Evolutionary conservation across 352 stramenopile species (phyloP), one percentile per base, ranked within the genome.

Genomic region (Pythium aristosporum): DNA sequence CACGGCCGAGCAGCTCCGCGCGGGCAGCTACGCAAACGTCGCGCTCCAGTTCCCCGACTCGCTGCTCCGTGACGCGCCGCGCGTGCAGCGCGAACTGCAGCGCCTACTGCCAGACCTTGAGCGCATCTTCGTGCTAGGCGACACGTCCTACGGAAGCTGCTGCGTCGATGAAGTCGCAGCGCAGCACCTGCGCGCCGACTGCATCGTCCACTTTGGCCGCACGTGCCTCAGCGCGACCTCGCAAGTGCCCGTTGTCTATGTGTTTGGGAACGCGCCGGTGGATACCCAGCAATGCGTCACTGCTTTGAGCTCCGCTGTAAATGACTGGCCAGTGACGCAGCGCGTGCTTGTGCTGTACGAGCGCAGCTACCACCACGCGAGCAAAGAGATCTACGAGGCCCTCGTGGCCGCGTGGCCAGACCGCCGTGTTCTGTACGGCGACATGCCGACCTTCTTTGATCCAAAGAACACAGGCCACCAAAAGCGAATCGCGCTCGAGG

Each of bases 31-130:
- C 67, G 69, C 65, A 47, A 82, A 75, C 66, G 82, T 99, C 39
- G 96, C 94, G 49, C 79, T 99, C 34, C 96, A 99, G 79, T 98
- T 99, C 74, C 95, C 96, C 5, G 94, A 98, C 76, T 96, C 95
- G 54, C 72, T 98, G 23, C 71, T 99, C 32, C 67, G 79, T 2
- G 92, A 98, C 67, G 88, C 94, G 25, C 68, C 89, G 9, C 76
- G 86, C 34, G 79, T 98, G 62, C 92, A 98, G 64, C 72, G 87
- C 56, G 70, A 85, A 56, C 72, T 95, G 43, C 56, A 85, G 65
- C 65, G 82, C 28, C 53, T 72, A 12, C 67, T 84, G 6, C 49
- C 67, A 10, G 65, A 71, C 13, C 70, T 89, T 16, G 63, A 89
- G 55, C 83, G 83, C 37, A 79, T 98, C 21, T 98, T 98, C 63